Conservation (phyloP, 495 filamentous ascomycete species). For the Cladorrhinum samala region DNA sequence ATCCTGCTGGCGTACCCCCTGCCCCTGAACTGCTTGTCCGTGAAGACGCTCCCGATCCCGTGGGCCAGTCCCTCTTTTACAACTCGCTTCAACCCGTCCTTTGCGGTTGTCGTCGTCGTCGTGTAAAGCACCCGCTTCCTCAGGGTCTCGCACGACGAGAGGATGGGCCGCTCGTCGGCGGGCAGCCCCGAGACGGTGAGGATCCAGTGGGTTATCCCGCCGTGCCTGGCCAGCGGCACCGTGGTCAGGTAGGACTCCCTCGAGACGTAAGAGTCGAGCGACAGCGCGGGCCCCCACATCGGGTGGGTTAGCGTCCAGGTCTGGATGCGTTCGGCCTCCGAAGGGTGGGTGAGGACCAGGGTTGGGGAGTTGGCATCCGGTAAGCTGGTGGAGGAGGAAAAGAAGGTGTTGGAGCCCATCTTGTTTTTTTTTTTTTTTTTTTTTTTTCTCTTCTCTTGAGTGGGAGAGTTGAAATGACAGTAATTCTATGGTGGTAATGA, state of each 20-base stretch:
- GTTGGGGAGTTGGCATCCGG: conserved; percentile 54
- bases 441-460: not conserved
- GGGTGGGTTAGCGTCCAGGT: conserved; percentile 63
- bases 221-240: conserved; percentile 63
- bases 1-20: conserved; percentile 71
- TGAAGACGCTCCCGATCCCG: conserved; percentile 84
- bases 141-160: conserved; percentile 78
- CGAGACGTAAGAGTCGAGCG: conserved; percentile 62
- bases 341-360: conserved; percentile 63
- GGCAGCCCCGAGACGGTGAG: conserved; percentile 54
- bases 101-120: conserved; percentile 12
- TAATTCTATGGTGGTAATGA: too few relatives aligned
- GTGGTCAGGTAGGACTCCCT: conserved; percentile 67
- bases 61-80: conserved; percentile 70
- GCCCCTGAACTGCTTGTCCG: conserved; percentile 61
- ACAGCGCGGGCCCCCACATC: conserved; percentile 65
- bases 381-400: conserved; percentile 28
- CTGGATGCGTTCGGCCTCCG: conserved; percentile 53
- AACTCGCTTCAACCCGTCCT: conserved; percentile 42
- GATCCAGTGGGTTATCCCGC: conserved; percentile 79
- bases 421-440: not conserved
- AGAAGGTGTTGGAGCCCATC: conserved; percentile 11
- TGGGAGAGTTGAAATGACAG: not conserved
- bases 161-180: conserved; percentile 52
- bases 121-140: conserved; percentile 59